Base-by-base conservation (phyloP, 768 basidiomycete genomes). In the Coprinellus micaceus region DNA sequence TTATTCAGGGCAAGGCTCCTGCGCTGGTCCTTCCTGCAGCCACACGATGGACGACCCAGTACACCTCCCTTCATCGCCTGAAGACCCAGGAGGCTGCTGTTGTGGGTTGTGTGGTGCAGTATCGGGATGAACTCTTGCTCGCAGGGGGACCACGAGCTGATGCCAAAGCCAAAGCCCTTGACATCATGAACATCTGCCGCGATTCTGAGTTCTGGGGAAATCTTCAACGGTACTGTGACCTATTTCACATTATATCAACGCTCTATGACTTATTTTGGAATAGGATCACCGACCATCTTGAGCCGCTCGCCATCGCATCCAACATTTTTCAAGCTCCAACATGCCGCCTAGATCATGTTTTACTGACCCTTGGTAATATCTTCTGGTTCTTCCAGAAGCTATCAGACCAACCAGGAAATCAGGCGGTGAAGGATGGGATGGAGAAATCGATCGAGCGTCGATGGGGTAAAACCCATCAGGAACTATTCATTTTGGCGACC, bases 221-320 rank as follows among this genome's bases (percentile, higher is more conserved):
- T 13, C 19, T 69, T 5, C 58, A 50, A 45, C 54, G 58, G 69
- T 69, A 57, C 53, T 58, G 46, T 4, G 46, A 17, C 41, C 52
- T 13, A 43, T 44, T 48, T 24, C 46, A 55, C 21, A 24, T 48
- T 13, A 37, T 28, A 22, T 24, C 24, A 21, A 22, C 12, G 13
- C 19, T 15, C 6, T 21, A 37, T 52, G 15, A 11, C 5, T 25
- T 19, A 21, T 12, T 15, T 5, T 12, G 4, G 15, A 7, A 44
- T 52, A 47, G 51, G 4, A 50, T 63, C 29, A 28, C 36, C 11
- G 54, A 39, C 12, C 62, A 69, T 60, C 68, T 75, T 28, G 61
- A 69, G 25, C 76, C 73, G 13, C 70, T 77, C 25, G 71, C 71
- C 5, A 65, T 74, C 52, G 72, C 75, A 19, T 64, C 71, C 5